phyloP scores from a whole-genome alignment of 768 basidiomycete genomes.

The Lentinula edodes region DNA sequence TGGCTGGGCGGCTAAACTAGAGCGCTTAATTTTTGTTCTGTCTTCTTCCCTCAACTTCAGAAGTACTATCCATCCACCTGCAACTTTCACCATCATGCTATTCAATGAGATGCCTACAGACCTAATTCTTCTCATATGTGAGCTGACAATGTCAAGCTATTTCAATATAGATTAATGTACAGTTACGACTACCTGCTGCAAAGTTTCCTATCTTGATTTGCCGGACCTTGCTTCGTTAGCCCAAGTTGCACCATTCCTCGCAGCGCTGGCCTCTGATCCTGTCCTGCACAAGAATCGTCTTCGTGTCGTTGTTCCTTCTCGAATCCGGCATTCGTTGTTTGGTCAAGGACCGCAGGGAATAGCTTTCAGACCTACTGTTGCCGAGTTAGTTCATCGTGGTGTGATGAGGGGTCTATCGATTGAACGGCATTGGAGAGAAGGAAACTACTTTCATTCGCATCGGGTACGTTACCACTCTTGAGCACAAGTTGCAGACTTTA shows the following conservation, averaged over 20 bases:
- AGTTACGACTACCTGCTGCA: neutral
- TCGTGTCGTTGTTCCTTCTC: conserved; percentile 58
- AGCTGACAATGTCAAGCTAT: conserved; percentile 12
- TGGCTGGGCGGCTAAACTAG: no score
- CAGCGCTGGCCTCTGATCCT: conserved; percentile 52
- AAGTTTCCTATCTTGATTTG: conserved; percentile 69
- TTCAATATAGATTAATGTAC: neutral
- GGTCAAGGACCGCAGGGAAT: conserved; percentile 49
- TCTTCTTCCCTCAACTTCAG: no score
- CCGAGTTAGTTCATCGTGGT: conserved; percentile 62
- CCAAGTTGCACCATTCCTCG: conserved; percentile 40
- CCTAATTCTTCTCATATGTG: conserved; percentile 54
- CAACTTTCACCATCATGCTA: neutral
- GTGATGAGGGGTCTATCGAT: conserved; percentile 66
- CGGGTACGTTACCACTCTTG: conserved; percentile 34
- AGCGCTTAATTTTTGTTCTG: no score
- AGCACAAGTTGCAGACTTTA: neutral
- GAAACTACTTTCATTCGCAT: conserved; percentile 58
- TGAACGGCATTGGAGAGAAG: conserved; percentile 61
- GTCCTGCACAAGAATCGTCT: conserved; percentile 59
- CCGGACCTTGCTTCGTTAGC: conserved; percentile 60
- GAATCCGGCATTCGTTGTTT: conserved; percentile 61
- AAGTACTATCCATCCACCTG: no score
- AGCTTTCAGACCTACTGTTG: conserved; percentile 56
- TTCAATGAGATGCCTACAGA: conserved; percentile 45